Conservation (phyloP, 1,284 basidiomycete species). For the Crepidotus sp. region DNA sequence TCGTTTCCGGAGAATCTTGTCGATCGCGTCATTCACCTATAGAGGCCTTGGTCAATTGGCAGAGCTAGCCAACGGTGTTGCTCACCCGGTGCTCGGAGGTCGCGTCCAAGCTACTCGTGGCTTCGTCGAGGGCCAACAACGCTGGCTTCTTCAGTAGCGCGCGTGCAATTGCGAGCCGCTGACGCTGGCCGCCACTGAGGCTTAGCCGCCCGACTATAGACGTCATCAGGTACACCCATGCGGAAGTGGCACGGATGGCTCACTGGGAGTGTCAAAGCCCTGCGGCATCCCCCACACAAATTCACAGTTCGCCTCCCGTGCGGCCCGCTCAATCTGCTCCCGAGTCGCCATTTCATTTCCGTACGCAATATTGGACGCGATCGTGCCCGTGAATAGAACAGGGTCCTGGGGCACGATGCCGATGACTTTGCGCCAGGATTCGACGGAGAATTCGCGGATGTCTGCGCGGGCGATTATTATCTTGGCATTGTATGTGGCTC, state of each 20-base stretch:
- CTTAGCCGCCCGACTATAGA: constrained; percentile 60
- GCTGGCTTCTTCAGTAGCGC: constrained; percentile 81
- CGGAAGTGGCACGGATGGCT: constrained; percentile 11
- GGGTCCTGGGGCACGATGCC: constrained; percentile 84
- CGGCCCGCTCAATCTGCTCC: constrained; percentile 82
- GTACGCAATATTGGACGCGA: constrained; percentile 91
- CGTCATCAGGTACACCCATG: constrained; percentile 7
- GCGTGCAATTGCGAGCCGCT: constrained; percentile 70
- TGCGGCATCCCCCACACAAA: constrained; percentile 90
- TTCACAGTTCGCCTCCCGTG: constrained; percentile 88
- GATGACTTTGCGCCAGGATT: constrained; percentile 81
- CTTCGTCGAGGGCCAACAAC: constrained; percentile 77
- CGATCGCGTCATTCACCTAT: constrained; percentile 85
- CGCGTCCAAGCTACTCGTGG: constrained; percentile 80
- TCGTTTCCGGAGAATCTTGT: constrained; percentile 69
- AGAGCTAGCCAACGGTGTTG: neutral
- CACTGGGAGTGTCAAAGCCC: constrained; percentile 39
- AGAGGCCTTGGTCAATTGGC: constrained; percentile 7
- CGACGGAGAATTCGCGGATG: constrained; percentile 74
- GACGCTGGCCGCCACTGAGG: constrained; percentile 68
- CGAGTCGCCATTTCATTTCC: constrained; percentile 68
- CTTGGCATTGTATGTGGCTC: neutral
- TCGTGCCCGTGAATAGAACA: constrained; percentile 77
- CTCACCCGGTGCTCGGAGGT: constrained; percentile 72
- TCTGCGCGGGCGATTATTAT: constrained; percentile 34